Conservation (phyloP, 1,284 basidiomycete species). For the Ustilago loliicola region DNA sequence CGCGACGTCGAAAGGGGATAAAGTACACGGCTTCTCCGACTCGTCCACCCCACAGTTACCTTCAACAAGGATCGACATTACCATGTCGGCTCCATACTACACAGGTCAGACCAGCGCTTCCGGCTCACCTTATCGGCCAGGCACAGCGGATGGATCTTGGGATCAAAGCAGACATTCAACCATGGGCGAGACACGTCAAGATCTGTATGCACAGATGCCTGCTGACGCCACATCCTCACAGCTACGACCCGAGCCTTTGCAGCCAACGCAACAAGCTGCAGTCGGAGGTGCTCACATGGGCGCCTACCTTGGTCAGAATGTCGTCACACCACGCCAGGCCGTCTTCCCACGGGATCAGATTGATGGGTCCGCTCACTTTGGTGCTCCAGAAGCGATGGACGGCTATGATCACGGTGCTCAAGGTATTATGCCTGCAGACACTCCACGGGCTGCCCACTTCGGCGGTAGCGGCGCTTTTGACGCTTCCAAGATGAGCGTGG, state of each 20-base stretch:
- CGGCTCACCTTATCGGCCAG: slow-evolving; percentile 35
- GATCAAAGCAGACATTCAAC: slow-evolving; percentile 24
- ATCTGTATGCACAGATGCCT: slow-evolving; percentile 25
- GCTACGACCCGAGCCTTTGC: slow-evolving; percentile 29
- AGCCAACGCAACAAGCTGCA: slow-evolving; percentile 19
- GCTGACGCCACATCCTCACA: slow-evolving; percentile 15
- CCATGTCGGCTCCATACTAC: slow-evolving; percentile 42
- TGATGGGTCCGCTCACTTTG: slow-evolving; percentile 16
- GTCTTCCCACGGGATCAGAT: slow-evolving; percentile 38
- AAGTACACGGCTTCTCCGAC: slow-evolving; percentile 11
- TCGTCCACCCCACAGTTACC: background rate
- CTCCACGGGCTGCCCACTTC: slow-evolving; percentile 33
- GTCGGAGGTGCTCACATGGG: slow-evolving; percentile 15
- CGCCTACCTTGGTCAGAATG: slow-evolving; percentile 27
- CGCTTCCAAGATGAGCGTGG: slow-evolving; percentile 22
- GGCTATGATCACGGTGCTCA: slow-evolving; percentile 21
- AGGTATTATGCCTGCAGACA: slow-evolving; percentile 24
- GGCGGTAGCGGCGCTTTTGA: slow-evolving; percentile 19
- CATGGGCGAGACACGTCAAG: slow-evolving; percentile 29
- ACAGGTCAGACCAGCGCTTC: slow-evolving; percentile 26
- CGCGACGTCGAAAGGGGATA: slow-evolving; percentile 9
- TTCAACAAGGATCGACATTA: background rate
- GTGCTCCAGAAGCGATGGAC: slow-evolving; percentile 12
- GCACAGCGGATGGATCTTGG: slow-evolving; percentile 40
- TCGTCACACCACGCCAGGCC: slow-evolving; percentile 36